phyloP scores from a whole-genome alignment of 2,329 filamentous ascomycete genomes.

The Xylaria sp. region DNA sequence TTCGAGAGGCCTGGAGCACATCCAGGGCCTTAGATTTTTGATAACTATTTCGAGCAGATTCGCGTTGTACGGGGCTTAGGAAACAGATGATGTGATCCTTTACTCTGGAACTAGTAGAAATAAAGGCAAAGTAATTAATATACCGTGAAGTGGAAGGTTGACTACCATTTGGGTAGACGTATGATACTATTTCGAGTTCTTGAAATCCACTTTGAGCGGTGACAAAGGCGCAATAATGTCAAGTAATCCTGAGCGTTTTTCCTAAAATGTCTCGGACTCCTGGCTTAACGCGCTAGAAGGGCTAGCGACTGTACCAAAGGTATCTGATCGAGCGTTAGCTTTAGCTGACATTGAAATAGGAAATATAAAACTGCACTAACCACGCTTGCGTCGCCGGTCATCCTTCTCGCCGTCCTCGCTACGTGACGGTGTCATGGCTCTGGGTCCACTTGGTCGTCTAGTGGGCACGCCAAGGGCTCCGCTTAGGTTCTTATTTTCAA shows the following conservation, averaged over 20 bases:
- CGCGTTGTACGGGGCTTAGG: neutral
- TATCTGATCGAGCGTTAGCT: conserved; percentile 55
- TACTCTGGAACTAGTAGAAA: neutral
- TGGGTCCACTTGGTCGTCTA: conserved; percentile 67
- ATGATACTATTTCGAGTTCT: conserved; percentile 29
- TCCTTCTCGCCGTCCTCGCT: conserved; percentile 59
- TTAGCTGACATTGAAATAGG: neutral
- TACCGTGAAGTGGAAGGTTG: conserved; percentile 29
- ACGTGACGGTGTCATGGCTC: conserved; percentile 69
- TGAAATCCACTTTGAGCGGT: conserved; percentile 49
- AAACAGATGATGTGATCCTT: neutral
- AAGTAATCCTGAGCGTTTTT: conserved; percentile 46
- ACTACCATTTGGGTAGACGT: conserved; percentile 34
- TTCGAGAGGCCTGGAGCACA: neutral
- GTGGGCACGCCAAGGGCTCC: conserved; percentile 63
- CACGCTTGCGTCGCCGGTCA: conserved; percentile 67
- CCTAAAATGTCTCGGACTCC: conserved; percentile 66
- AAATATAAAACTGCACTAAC: conserved; percentile 53
- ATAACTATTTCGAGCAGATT: neutral
- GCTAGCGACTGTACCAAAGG: conserved; percentile 62
- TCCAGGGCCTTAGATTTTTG: neutral
- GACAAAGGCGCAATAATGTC: conserved; percentile 46
- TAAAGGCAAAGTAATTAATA: conserved; percentile 9
- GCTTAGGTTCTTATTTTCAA: conserved; percentile 68
- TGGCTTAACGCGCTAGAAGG: conserved; percentile 54